Conservation (phyloP, 331 rosid genomes). For the Quercus tomentella region DNA sequence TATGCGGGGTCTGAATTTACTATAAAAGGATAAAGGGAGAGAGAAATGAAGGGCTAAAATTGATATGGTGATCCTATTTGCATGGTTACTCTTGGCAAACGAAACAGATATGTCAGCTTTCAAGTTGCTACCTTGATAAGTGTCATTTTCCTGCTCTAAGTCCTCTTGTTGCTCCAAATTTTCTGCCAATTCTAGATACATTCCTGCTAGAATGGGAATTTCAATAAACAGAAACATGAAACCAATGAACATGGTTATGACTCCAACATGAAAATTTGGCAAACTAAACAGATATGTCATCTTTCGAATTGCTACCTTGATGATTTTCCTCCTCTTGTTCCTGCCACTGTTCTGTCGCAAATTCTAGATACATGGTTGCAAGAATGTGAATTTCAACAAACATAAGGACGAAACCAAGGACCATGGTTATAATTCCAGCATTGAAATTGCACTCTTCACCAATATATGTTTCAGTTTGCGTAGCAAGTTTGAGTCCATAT, state of each 20-base stretch:
- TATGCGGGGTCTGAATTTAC: no score
- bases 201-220: slow-evolving; percentile 46
- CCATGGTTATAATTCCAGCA: slow-evolving; percentile 19
- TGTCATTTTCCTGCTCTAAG: slow-evolving; percentile 11
- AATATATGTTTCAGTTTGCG: slow-evolving; percentile 7
- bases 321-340: slow-evolving; percentile 8
- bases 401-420: no score
- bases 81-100: background rate
- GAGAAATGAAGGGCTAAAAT: background rate
- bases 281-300: background rate
- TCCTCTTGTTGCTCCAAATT: slow-evolving; percentile 30
- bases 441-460: slow-evolving; percentile 24
- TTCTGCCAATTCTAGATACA: slow-evolving; percentile 39
- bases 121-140: slow-evolving; percentile 15
- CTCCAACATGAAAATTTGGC: slow-evolving; percentile 27
- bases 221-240: slow-evolving; percentile 40
- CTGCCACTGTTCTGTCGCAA: no score
- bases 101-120: slow-evolving; percentile 8
- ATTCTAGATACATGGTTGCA: no score
- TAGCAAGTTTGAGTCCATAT: slow-evolving; percentile 31
- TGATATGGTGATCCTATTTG: background rate
- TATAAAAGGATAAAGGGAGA: background rate
- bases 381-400: no score
- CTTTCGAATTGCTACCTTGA: slow-evolving; percentile 17
- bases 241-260: slow-evolving; percentile 42